Evolutionary conservation across 2,329 filamentous ascomycete genomes (phyloP).

Genomic region (Dothideomycetidae sp.): DNA sequence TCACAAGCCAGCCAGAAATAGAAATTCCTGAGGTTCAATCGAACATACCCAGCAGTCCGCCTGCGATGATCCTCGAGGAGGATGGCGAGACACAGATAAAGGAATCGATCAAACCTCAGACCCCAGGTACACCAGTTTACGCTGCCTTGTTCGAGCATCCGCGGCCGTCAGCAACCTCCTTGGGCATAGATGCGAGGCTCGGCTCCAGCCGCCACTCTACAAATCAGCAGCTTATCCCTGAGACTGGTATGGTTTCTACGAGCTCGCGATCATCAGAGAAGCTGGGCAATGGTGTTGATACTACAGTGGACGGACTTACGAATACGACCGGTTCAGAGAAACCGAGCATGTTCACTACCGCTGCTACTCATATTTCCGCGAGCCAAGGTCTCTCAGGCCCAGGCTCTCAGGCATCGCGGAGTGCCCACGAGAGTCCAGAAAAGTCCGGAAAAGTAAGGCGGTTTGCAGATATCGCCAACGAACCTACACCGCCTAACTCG

Average conservation of each 20-base stretch:
- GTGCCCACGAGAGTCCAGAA: constrained; percentile 19
- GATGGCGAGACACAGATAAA: not conserved
- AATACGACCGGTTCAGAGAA: constrained; percentile 3
- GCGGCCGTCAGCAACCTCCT: not conserved
- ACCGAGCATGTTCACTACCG: constrained; percentile 22
- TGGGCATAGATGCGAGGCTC: not conserved
- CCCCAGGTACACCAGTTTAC: not conserved
- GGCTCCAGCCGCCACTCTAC: too few relatives aligned
- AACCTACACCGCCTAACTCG: constrained; percentile 16
- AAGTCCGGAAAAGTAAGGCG: constrained; percentile 19
- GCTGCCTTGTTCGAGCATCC: not conserved
- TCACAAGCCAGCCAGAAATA: constrained; percentile 9
- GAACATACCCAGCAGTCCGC: constrained; percentile 23
- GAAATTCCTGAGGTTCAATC: constrained; percentile 14
- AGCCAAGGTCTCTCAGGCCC: constrained; percentile 16
- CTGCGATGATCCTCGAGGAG: constrained; percentile 8
- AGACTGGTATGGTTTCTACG: not conserved
- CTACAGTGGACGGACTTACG: not conserved
- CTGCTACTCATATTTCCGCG: constrained; percentile 24
- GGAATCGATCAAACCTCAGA: not conserved
- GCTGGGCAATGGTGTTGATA: not conserved
- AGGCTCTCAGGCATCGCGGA: constrained; percentile 9
- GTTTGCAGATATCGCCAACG: constrained; percentile 21
- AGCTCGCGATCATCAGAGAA: not conserved
- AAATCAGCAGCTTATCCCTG: not conserved